Conservation (phyloP, 2,329 filamentous ascomycete genomes). For the Hypoxylon sp. region DNA sequence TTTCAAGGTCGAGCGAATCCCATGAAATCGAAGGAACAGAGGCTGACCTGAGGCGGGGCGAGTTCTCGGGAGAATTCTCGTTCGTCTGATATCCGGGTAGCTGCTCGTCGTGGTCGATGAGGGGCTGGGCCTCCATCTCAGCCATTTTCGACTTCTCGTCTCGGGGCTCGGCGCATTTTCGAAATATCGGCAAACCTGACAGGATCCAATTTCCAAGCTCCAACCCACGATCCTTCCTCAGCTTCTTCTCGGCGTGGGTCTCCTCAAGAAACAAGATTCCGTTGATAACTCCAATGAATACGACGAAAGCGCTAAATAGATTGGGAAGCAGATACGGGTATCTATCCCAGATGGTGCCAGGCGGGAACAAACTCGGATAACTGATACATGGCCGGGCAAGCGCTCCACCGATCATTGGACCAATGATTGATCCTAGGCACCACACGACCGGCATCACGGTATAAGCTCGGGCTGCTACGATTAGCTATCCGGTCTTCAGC, state of each 20-base stretch:
- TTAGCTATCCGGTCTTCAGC: conserved; percentile 49
- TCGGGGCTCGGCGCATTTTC: conserved; percentile 56
- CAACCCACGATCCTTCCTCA: conserved; percentile 80
- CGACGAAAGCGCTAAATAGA: conserved; percentile 73
- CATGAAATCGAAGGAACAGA: conserved; percentile 54
- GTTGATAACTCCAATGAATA: conserved; percentile 75
- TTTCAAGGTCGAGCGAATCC: conserved; percentile 58
- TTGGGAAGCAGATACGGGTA: conserved; percentile 83
- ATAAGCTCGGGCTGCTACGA: conserved; percentile 82
- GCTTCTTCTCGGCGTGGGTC: conserved; percentile 87
- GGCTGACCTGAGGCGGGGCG: conserved; percentile 54
- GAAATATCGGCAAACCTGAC: conserved; percentile 59
- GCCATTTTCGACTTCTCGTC: conserved; percentile 58
- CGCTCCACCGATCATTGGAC: conserved; percentile 90
- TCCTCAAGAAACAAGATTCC: conserved; percentile 85
- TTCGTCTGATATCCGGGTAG: conserved; percentile 78
- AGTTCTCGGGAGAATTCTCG: conserved; percentile 68
- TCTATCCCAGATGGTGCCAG: conserved; percentile 83
- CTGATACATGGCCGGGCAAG: conserved; percentile 88
- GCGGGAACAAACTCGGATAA: conserved; percentile 81
- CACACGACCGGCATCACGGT: conserved; percentile 98
- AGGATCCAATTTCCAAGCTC: conserved; percentile 82
- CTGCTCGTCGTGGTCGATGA: conserved; percentile 73
- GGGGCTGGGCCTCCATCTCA: conserved; percentile 69
- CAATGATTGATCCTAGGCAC: conserved; percentile 96